phyloP scores from a whole-genome alignment of 345 rosid genomes.

The Eucalyptus guilfoylei region DNA sequence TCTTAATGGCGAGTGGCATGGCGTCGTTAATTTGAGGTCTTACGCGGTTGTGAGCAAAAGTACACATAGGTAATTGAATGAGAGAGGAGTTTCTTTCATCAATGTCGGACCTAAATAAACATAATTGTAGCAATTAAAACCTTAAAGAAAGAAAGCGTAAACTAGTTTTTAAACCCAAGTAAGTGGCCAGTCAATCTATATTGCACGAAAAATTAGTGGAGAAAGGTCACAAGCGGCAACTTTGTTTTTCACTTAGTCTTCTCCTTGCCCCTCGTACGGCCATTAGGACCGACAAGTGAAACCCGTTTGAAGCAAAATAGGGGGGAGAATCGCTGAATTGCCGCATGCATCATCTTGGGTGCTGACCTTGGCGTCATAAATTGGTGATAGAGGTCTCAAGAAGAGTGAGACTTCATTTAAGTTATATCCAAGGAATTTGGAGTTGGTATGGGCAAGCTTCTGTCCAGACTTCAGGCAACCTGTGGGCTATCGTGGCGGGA shows the following conservation, averaged over 20 bases:
- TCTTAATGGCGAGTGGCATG: neutral
- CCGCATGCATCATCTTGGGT: neutral
- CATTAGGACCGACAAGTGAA: neutral
- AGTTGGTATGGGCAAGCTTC: neutral
- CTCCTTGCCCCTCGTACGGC: neutral
- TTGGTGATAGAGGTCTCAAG: neutral
- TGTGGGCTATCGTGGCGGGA: neutral
- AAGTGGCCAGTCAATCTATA: neutral
- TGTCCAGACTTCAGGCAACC: neutral
- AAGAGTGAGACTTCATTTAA: neutral
- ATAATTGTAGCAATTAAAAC: neutral
- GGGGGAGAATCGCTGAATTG: neutral
- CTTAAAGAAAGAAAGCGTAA: neutral
- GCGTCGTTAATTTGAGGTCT: neutral
- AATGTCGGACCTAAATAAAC: neutral
- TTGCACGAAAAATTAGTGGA: neutral
- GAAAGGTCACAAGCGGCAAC: neutral
- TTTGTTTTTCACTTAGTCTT: neutral
- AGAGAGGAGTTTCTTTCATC: neutral
- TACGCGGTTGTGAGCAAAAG: neutral
- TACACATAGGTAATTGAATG: too few species aligned
- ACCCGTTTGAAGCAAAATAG: neutral
- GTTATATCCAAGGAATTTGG: accelerated
- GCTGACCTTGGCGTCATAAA: neutral
- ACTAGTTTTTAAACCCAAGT: neutral